A percentile compares a stretch with the other conserved stretches of the same genome.
These are phyloP conservation scores for Globisporangium cystogenes DNA, from an alignment of 352 stramenopile genomes.

Conservation along the genomic window DNA sequence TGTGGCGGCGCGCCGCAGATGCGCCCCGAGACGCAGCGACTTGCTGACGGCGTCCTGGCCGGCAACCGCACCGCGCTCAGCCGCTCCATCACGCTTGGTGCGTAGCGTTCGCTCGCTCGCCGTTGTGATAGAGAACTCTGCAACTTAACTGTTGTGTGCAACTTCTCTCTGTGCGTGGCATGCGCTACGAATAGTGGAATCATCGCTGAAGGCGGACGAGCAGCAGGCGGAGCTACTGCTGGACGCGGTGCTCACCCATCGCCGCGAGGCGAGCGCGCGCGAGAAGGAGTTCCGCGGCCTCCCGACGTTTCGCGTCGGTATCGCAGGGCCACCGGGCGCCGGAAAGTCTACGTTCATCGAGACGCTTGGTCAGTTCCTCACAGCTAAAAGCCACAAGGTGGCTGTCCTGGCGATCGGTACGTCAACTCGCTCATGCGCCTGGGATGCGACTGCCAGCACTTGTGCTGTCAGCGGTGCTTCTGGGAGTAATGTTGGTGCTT, in stretches of 20 bases:
- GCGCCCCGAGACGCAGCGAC: conserved; percentile 33
- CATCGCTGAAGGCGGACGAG: conserved; percentile 58
- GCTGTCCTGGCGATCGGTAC: conserved; percentile 92
- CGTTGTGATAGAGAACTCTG: too few species aligned
- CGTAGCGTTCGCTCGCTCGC: background rate
- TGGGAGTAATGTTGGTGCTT: background rate
- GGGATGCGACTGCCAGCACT: too few species aligned
- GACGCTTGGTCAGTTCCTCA: conserved; percentile 88
- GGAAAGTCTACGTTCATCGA: conserved; percentile 98
- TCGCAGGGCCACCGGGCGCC: conserved; percentile 90
- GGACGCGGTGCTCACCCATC: conserved; percentile 69
- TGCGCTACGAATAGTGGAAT: conserved; percentile 78
- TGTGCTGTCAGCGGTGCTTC: too few species aligned
- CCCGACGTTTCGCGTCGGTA: conserved; percentile 84
- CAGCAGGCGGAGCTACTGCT: conserved; percentile 85
- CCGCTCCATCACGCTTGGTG: conserved; percentile 71
- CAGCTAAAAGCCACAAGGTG: conserved; percentile 79
- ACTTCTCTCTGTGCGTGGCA: too few species aligned
- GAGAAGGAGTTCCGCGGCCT: conserved; percentile 16
- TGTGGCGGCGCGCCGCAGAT: conserved; percentile 17
- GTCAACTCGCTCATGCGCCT: background rate
- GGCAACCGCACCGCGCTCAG: conserved; percentile 63
- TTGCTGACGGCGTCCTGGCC: conserved; percentile 47
- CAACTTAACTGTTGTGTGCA: too few species aligned
- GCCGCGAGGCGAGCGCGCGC: conserved; percentile 32